Evolutionary conservation across 2,329 filamentous ascomycete genomes (phyloP).

Genomic region (Bimuria novae-zelandiae): DNA sequence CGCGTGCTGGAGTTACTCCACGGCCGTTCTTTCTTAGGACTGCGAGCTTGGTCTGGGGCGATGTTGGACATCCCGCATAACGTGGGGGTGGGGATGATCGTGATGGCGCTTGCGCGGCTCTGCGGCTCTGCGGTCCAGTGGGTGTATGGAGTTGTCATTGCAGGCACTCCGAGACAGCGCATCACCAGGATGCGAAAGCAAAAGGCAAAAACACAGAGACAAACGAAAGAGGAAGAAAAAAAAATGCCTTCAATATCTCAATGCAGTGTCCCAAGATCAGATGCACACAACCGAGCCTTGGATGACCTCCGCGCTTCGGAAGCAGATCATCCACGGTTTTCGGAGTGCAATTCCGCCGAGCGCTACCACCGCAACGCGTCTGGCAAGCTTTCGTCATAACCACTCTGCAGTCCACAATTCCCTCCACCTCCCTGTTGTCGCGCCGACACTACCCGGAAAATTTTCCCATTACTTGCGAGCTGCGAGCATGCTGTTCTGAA

Average conservation of each 20-base stretch:
- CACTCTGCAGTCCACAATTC: slow-evolving; percentile 6
- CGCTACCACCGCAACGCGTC: not conserved
- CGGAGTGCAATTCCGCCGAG: slow-evolving; percentile 8
- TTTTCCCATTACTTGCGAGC: slow-evolving; percentile 2
- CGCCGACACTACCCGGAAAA: slow-evolving; percentile 17
- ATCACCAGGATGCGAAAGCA: not conserved
- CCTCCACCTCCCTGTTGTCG: slow-evolving; percentile 3
- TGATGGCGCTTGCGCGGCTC: no score
- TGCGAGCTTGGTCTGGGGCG: not conserved
- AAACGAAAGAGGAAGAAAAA: not conserved
- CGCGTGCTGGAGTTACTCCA: no score
- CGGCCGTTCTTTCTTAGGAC: no score
- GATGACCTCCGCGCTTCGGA: no score
- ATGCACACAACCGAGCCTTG: no score
- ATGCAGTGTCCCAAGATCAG: no score
- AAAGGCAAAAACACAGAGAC: not conserved
- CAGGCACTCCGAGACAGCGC: not conserved
- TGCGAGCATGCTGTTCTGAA: slow-evolving; percentile 12
- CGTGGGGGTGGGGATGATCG: slow-evolving; percentile 10
- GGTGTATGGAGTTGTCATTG: not conserved
- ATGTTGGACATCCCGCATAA: not conserved
- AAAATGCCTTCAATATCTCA: not conserved
- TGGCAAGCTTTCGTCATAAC: slow-evolving; percentile 12
- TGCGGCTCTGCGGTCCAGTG: slow-evolving; percentile 3
- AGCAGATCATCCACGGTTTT: not conserved